Evolutionary conservation across 208 protist genomes (phyloP).

Genomic region (Blechomonas ayalai): DNA sequence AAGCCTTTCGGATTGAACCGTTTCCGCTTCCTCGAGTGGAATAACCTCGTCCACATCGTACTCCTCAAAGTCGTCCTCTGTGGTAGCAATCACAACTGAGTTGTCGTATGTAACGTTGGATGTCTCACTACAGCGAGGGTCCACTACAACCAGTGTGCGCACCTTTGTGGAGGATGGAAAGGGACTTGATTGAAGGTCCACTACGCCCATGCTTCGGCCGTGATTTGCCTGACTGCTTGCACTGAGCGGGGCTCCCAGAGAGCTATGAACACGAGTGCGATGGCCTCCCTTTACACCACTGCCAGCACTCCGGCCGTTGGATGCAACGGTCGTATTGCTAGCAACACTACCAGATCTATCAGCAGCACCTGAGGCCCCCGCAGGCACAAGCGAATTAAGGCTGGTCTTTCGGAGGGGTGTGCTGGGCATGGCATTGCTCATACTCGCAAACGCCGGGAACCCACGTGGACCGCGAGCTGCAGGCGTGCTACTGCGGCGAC

Average conservation of each 20-base stretch:
- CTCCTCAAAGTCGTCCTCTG: conserved; percentile 66
- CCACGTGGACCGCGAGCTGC: too few species aligned
- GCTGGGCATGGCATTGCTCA: too few species aligned
- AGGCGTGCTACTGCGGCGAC: too few species aligned
- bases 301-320: too few species aligned
- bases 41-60: conserved; percentile 77
- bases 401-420: too few species aligned
- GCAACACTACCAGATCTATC: too few species aligned
- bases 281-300: too few species aligned
- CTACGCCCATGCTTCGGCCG: not conserved
- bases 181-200: not conserved
- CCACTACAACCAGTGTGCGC: conserved; percentile 57
- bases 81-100: conserved; percentile 50
- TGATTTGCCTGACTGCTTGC: not conserved
- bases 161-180: conserved; percentile 43
- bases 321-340: too few species aligned
- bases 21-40: conserved; percentile 25
- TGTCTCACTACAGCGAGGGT: conserved; percentile 47
- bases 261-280: too few species aligned
- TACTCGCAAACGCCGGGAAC: too few species aligned
- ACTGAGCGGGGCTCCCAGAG: not conserved
- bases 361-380: too few species aligned
- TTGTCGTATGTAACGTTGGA: conserved; percentile 62
- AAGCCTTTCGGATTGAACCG: conserved; percentile 34
- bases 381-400: too few species aligned